These are phyloP conservation scores for Allomyces javanicus DNA, from an alignment of 192 early-diverging fungal species.

Conservation along the genomic window DNA sequence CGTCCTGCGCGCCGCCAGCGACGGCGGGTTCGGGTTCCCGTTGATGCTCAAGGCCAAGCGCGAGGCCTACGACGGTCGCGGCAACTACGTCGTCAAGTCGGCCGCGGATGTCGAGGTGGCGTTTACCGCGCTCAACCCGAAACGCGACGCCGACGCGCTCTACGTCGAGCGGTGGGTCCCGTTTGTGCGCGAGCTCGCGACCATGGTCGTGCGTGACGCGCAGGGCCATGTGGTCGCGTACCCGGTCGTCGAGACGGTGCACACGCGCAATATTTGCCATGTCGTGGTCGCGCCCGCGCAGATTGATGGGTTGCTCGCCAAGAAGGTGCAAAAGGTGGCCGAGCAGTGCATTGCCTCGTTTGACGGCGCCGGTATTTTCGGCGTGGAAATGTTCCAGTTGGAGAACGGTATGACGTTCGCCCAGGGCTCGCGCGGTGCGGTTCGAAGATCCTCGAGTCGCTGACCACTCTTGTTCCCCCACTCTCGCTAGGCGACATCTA, in stretches of 20 bases:
- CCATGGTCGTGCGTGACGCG: constrained; percentile 82
- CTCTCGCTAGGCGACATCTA: constrained; percentile 39
- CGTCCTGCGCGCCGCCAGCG: constrained; percentile 24
- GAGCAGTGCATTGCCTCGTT: constrained; percentile 55
- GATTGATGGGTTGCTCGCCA: constrained; percentile 57
- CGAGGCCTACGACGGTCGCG: constrained; percentile 86
- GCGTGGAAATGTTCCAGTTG: constrained; percentile 94
- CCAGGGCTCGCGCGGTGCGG: background rate
- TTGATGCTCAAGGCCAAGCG: constrained; percentile 90
- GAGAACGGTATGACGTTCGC: constrained; percentile 33
- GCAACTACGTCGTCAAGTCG: constrained; percentile 72
- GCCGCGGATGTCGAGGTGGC: constrained; percentile 43
- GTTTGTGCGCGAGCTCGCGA: constrained; percentile 82
- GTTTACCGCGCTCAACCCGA: constrained; percentile 30
- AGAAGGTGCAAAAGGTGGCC: constrained; percentile 58
- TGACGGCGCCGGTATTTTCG: constrained; percentile 79
- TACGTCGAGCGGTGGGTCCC: constrained; percentile 91
- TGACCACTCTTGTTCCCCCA: no score
- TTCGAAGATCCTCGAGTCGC: no score
- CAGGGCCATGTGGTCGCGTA: constrained; percentile 62
- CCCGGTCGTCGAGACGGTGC: constrained; percentile 91
- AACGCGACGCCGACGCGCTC: constrained; percentile 38
- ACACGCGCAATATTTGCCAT: constrained; percentile 91
- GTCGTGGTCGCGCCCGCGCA: constrained; percentile 91
- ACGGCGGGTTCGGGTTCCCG: constrained; percentile 63